Percentiles rank a stretch among this genome's conserved stretches.
These are phyloP conservation scores for Solanum piurae DNA, from an alignment of 257 asterid species.

Conservation along the genomic window DNA sequence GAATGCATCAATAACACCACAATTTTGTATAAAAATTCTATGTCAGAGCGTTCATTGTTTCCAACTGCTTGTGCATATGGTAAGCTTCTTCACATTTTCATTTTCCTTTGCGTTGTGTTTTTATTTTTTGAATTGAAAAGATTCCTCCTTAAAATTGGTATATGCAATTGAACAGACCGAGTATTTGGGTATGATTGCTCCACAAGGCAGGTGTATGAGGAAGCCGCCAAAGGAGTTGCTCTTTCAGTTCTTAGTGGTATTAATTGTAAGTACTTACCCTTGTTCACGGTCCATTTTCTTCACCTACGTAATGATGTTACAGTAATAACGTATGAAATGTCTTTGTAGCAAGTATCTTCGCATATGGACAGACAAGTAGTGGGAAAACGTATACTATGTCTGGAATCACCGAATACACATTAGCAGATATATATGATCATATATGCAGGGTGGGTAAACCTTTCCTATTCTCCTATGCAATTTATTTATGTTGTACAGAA, in stretches of 20 bases:
- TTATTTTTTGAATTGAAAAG: background rate
- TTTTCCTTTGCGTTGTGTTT: background rate
- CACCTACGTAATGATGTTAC: conserved; percentile 1
- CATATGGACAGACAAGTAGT: conserved; percentile 70
- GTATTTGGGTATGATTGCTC: conserved; percentile 51
- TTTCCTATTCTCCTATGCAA: background rate
- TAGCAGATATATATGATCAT: conserved; percentile 43
- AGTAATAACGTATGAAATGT: conserved; percentile 29
- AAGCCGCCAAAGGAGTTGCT: conserved; percentile 70
- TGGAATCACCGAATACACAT: conserved; percentile 36
- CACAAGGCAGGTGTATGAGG: conserved; percentile 71
- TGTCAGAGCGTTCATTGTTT: conserved; percentile 43
- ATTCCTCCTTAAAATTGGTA: background rate
- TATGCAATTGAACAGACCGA: conserved; percentile 39
- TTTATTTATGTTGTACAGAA: background rate
- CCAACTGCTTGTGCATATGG: conserved; percentile 75
- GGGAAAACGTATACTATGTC: conserved; percentile 62
- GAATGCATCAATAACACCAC: conserved; percentile 82
- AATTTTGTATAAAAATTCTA: conserved; percentile 46
- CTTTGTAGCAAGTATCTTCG: conserved; percentile 59
- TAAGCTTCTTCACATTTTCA: conserved; percentile 6
- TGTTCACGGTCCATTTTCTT: background rate
- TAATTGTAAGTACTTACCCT: conserved; percentile 52
- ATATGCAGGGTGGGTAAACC: conserved; percentile 18
- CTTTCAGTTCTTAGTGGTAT: conserved; percentile 78